A percentile compares a stretch with the other conserved stretches of the same genome.
These are phyloP conservation scores for Heritiera littoralis DNA, from an alignment of 345 rosid genomes.

Conservation along the genomic window DNA sequence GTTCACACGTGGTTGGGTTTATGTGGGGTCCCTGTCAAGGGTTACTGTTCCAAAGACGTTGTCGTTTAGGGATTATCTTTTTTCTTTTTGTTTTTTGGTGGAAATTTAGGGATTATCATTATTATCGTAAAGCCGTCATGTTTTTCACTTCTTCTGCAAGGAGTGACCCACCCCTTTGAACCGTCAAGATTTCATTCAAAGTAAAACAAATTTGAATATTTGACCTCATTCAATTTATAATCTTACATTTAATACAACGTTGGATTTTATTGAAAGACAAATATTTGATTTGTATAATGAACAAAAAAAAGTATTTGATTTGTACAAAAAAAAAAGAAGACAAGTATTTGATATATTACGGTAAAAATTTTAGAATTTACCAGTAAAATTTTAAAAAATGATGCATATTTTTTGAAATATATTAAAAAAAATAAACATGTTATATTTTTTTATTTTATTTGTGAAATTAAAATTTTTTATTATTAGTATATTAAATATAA, in stretches of 20 bases:
- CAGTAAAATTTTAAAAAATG: too few relatives aligned
- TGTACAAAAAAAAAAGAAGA: too few relatives aligned
- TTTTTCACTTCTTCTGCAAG: neutral
- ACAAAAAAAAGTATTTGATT: too few relatives aligned
- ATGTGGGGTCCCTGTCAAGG: constrained; percentile 8
- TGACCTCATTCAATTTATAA: constrained; percentile 1
- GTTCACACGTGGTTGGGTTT: constrained; percentile 32
- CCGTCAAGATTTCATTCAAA: constrained; percentile 3
- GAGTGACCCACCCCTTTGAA: neutral
- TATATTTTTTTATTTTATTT: too few relatives aligned
- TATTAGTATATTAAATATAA: too few relatives aligned
- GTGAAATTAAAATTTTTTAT: too few relatives aligned
- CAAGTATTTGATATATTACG: too few relatives aligned
- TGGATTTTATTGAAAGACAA: neutral
- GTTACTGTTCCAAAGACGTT: neutral
- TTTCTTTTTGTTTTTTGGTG: too few relatives aligned
- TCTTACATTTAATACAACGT: neutral
- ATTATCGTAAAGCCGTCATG: neutral
- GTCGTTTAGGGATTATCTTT: neutral
- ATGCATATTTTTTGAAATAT: too few relatives aligned
- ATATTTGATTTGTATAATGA: too few relatives aligned
- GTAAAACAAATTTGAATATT: constrained; percentile 12
- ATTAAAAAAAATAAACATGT: too few relatives aligned
- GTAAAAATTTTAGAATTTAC: too few relatives aligned
- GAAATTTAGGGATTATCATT: neutral